Evolutionary conservation across 768 basidiomycete genomes (phyloP), one percentile per base, ranked within the genome.

Genomic region (Multifurca ochricompacta): DNA sequence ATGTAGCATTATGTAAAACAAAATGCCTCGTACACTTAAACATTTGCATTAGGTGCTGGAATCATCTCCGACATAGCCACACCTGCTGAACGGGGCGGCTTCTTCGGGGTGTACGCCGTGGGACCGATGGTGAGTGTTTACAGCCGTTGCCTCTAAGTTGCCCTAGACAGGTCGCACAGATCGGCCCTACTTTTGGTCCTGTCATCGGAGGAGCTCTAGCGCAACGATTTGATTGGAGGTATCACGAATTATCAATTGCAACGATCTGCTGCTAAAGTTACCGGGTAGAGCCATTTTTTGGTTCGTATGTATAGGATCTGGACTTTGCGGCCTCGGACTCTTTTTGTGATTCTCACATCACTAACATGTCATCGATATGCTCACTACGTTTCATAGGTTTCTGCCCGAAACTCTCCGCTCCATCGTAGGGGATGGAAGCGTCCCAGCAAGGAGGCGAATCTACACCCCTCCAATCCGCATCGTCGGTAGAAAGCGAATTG

Each of bases 11-110:
- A 3, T 23, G 36, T 27, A 0, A 11, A 32, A n/a, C n/a, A 13
- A 4, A 10, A 25, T 10, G 6, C 32, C 11, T 6, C 30, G 27
- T 11, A 8, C 14, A 4, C 54, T 40, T n/a, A n/a, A 5, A 31
- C 30, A 35, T 3, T 36, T 18, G 19, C 34, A 48, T 25, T 35
- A 81, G 83, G 83, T 48, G 81, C 85, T 31, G 91, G 91, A 4
- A 80, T 87, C 6, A 78, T 94, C 51, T 80, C 80, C 2, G 91
- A 94, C 64, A 84, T 94, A 25, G 78, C 87, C 6, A 77, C 77
- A 2, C 81, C 79, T 0, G 75, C 77, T 34, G 88, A 92, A 68
- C 72, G 90, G 32, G 91, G 86, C 14, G 77, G 81, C 7, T 89
- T 83, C 68, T 77, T 82, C 51, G 90, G 88, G 3, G 46, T 87